A percentile compares a stretch with the other conserved stretches of the same genome.
These are phyloP conservation scores for Solanum pinnatisectum DNA, from an alignment of 257 asterid species.

Conservation along the genomic window DNA sequence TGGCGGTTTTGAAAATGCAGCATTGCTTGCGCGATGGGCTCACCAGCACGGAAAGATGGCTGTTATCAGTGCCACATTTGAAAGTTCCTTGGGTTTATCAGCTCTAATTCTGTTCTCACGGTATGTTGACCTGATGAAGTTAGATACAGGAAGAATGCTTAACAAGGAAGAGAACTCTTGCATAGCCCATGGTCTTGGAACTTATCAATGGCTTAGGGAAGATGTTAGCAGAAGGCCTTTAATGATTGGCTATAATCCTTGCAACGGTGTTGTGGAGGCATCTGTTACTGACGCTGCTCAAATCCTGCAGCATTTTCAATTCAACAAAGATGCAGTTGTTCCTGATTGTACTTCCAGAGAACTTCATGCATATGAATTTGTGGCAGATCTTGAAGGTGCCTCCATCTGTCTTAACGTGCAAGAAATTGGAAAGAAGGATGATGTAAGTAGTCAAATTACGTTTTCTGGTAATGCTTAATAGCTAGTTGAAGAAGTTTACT, in stretches of 20 bases:
- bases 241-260: slow-evolving; percentile 29
- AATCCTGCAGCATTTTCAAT: slow-evolving; percentile 41
- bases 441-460: slow-evolving; percentile 32
- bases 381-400: slow-evolving; percentile 34
- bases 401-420: slow-evolving; percentile 47
- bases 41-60: slow-evolving; percentile 77
- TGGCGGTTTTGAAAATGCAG: slow-evolving; percentile 92
- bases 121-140: slow-evolving; percentile 61
- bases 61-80: slow-evolving; percentile 84
- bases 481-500: not conserved
- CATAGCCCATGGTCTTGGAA: slow-evolving; percentile 84
- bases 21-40: slow-evolving; percentile 83
- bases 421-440: slow-evolving; percentile 53
- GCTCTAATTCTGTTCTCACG: slow-evolving; percentile 67
- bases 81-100: slow-evolving; percentile 73
- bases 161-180: slow-evolving; percentile 31
- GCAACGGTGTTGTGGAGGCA: slow-evolving; percentile 43
- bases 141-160: slow-evolving; percentile 34
- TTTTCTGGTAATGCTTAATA: not conserved
- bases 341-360: slow-evolving; percentile 29
- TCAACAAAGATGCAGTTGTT: slow-evolving; percentile 44
- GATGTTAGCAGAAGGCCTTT: slow-evolving; percentile 47
- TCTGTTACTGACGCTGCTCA: slow-evolving; percentile 61
- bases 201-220: slow-evolving; percentile 85
- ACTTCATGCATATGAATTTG: slow-evolving; percentile 36